phyloP scores from a whole-genome alignment of 495 filamentous ascomycete species.

The Penicillium egyptiacum region DNA sequence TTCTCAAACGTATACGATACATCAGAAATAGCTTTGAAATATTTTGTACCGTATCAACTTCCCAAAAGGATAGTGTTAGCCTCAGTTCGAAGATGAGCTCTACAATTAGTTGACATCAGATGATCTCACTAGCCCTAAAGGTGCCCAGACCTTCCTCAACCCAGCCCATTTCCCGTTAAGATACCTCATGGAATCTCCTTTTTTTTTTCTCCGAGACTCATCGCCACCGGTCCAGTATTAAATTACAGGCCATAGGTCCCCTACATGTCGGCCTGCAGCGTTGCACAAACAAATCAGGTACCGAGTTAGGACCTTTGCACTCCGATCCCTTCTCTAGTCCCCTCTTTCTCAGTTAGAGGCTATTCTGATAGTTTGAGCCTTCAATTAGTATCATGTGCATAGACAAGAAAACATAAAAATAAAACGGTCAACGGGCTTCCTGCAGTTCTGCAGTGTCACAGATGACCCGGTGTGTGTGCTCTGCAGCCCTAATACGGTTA shows the following conservation, averaged over 20 bases:
- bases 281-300: conserved; percentile 31
- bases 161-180: not conserved
- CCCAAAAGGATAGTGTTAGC: not conserved
- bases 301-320: conserved; percentile 17
- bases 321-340: not conserved
- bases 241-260: conserved; percentile 17
- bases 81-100: not conserved
- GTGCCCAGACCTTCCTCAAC: not conserved
- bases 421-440: conserved; percentile 16
- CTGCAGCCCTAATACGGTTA: conserved; percentile 13
- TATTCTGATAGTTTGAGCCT: not conserved
- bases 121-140: conserved; percentile 16
- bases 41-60: conserved; percentile 1
- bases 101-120: conserved; percentile 5
- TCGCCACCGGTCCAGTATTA: conserved; percentile 15
- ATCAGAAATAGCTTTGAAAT: conserved; percentile 2
- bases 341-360: not conserved
- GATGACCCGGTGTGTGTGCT: not conserved
- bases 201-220: conserved; percentile 17
- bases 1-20: conserved; percentile 5
- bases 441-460: conserved; percentile 9
- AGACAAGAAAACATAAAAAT: not conserved
- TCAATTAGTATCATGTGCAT: conserved; percentile 12
- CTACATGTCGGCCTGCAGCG: conserved; percentile 15
- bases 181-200: not conserved